Base-by-base conservation (phyloP, 176 grass and related monocot genomes). In the Bothriochloa decipiens region DNA sequence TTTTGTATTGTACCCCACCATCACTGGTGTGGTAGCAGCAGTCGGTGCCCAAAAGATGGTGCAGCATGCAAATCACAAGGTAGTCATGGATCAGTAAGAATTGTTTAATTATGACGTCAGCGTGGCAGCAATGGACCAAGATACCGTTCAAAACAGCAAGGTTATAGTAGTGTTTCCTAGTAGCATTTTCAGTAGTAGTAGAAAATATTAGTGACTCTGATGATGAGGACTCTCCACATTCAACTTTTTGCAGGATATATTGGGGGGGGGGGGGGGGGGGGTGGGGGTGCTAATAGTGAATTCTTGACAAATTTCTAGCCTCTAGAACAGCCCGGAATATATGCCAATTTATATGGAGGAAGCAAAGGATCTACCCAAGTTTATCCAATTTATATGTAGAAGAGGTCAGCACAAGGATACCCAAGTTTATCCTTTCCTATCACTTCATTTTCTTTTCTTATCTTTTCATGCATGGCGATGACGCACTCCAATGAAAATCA, bases 281-380 rank as follows among this genome's bases (percentile, higher is more conserved):
- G n/a, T n/a, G n/a, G n/a, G n/a, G n/a, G n/a, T n/a, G n/a, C 40
- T n/a, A 71, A 7, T 43, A 71, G 68, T 0, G 0, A 71, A 70
- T 58, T 80, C 10, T 80, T 16, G 16, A 68, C 42, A 36, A 28
- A 4, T 41, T 81, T n/a, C 25, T 22, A 43, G 64, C 27, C n/a
- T 63, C 25, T 63, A 63, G 60, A 63, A 29, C 0, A 37, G 9
- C 32, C 82, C 36, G 23, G 15, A 79, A 49, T 63, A 70, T 57
- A 67, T 53, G 25, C 10, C 74, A 27, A 27, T 62, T 65, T 72
- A 72, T 53, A 35, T 25, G 29, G 16, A 78, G 2, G 74, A 73
- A 88, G 41, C 47, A 62, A 78, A 33, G 3, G 18, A 79, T 28
- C 53, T n/a, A 58, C 20, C n/a, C n/a, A n/a, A n/a, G n/a, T n/a